Evolutionary conservation across 805 yeast species (phyloP).

Genomic region (Hemisphaericaspora nanyangensis): DNA sequence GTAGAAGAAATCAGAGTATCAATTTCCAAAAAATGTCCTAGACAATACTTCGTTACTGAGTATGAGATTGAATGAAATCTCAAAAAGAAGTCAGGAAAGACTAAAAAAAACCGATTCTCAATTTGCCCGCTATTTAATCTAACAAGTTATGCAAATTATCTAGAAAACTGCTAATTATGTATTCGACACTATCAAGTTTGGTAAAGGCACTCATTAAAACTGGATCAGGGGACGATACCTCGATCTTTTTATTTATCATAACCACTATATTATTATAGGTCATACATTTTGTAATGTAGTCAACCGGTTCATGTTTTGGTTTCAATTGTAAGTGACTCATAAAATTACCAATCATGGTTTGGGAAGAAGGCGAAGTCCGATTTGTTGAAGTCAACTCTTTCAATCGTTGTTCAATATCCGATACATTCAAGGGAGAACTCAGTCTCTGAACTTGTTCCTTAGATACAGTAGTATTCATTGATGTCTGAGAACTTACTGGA

Average conservation of each 20-base stretch:
- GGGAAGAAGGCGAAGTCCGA: no score
- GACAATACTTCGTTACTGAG: no score
- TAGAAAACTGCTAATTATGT: conserved; percentile 34
- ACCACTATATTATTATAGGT: conserved; percentile 61
- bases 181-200: conserved; percentile 60
- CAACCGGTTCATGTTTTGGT: conserved; percentile 36
- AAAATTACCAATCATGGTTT: conserved; percentile 16
- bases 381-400: conserved; percentile 9
- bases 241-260: conserved; percentile 54
- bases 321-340: conserved; percentile 24
- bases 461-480: background rate
- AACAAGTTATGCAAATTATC: conserved; percentile 12
- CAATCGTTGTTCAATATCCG: conserved; percentile 19
- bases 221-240: conserved; percentile 67
- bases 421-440: conserved; percentile 17
- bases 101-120: no score
- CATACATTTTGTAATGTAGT: conserved; percentile 58
- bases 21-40: no score
- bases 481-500: conserved; percentile 9
- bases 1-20: no score
- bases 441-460: background rate
- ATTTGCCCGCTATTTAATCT: no score
- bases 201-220: conserved; percentile 57
- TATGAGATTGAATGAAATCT: no score
- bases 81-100: no score